Base-by-base conservation (phyloP, 169 alveolate genomes). In the Plasmodium adleri region DNA sequence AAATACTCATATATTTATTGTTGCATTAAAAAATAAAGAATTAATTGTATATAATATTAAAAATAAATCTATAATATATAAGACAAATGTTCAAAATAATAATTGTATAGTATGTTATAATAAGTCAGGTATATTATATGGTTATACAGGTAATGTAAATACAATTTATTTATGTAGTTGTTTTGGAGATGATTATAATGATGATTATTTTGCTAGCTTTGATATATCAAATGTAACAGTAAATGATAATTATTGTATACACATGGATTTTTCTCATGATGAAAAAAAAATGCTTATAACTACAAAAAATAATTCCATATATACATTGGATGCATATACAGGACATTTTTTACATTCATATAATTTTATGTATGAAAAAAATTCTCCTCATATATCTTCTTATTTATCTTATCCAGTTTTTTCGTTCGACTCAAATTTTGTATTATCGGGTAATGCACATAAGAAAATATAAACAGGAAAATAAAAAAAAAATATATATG, bases 171-270 rank as follows among this genome's bases (percentile, higher is more conserved):
- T 76, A 64, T 76, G 89, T n/a, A 76, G 89, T 45, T 76, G 89
- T 76, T 76, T 76, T 76, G 71, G 78, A 10, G 89, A 76, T 76
- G 89, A 76, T 50, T 76, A 76, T 56, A 76, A 76, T 56, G 89
- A 76, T 52, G 89, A 76, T 28, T 76, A 64, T 64, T 76, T 76
- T 64, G 89, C 89, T 3, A 76, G 67, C 45, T 76, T 76, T 76
- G 89, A 76, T 43, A 50, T 76, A 26, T 64, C 89, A 47, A 76
- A 76, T 52, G 13, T 76, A 64, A 76, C 89, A 32, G 54, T 12
- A 10, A 76, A 76, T 76, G 47, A 22, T 12, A 76, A 76, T 63
- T 39, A 28, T 9, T 76, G 89, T 28, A 76, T 75, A 17, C 89
- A 76, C 26, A 76, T 76, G 0, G 89, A 76, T 43, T 76, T 76